A percentile compares a stretch with the other conserved stretches of the same genome.
Conservation (phyloP, 129 eudicot genomes). For the Apium graveolens region DNA sequence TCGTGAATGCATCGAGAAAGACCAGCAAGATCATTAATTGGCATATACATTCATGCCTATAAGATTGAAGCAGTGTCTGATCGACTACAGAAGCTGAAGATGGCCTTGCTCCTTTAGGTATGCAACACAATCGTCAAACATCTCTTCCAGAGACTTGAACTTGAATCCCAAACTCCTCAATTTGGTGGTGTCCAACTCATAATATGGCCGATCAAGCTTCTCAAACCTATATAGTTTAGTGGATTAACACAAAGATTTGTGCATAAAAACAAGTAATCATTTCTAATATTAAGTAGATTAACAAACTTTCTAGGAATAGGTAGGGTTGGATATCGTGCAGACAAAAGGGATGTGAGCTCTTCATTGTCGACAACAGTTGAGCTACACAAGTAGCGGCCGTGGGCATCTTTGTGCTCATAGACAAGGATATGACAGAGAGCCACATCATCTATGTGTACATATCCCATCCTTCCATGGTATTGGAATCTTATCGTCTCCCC, state of each 20-base stretch:
- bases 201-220: conserved; percentile 57
- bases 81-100: conserved; percentile 16
- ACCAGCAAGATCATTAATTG: neutral
- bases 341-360: conserved; percentile 57
- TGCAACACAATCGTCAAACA: conserved; percentile 71
- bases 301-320: conserved; percentile 72
- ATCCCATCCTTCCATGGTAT: conserved; percentile 94
- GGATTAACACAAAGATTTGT: neutral
- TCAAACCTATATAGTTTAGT: conserved; percentile 43
- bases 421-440: conserved; percentile 73
- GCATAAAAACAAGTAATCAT: neutral
- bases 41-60: neutral
- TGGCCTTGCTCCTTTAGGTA: conserved; percentile 66
- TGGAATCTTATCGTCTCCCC: conserved; percentile 65
- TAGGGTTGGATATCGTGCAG: conserved; percentile 54
- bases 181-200: conserved; percentile 51
- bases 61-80: neutral
- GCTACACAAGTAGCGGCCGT: conserved; percentile 75
- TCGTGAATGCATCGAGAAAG: neutral
- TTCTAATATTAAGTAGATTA: no score
- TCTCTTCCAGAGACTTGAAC: conserved; percentile 75
- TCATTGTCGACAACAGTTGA: conserved; percentile 55
- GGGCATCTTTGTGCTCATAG: conserved; percentile 59
- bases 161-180: conserved; percentile 58
- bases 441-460: conserved; percentile 89